phyloP scores from a whole-genome alignment of 805 yeast genomes.

The Yamadazyma endophytica region DNA sequence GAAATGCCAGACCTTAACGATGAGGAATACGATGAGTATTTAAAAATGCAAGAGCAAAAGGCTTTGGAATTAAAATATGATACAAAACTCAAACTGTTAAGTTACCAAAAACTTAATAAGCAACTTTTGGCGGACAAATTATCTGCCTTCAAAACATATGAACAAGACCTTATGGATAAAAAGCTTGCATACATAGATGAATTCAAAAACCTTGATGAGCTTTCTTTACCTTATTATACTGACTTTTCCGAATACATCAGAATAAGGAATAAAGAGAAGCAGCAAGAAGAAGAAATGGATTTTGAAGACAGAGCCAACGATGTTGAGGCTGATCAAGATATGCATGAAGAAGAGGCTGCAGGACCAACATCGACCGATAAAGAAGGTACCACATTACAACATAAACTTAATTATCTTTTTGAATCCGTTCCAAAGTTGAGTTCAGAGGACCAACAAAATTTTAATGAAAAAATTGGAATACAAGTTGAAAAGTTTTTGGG shows the following conservation, averaged over 20 bases:
- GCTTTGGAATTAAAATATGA: constrained; percentile 17
- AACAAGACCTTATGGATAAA: constrained; percentile 31
- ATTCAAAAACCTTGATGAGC: constrained; percentile 17
- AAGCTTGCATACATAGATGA: constrained; percentile 32
- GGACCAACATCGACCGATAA: neutral
- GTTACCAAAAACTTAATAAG: constrained; percentile 15
- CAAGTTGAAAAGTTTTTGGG: constrained; percentile 53
- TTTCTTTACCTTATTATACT: constrained; percentile 23
- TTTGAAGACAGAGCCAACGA: constrained; percentile 29
- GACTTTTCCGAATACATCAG: constrained; percentile 44
- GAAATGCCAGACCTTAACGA: constrained; percentile 22
- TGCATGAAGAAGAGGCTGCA: constrained; percentile 2
- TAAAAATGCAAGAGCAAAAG: constrained; percentile 17
- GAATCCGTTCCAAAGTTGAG: too few relatives aligned
- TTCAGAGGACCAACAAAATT: constrained; percentile 2
- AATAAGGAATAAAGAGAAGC: constrained; percentile 28
- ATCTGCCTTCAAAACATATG: constrained; percentile 27
- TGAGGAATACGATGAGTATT: constrained; percentile 22
- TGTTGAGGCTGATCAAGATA: too few relatives aligned
- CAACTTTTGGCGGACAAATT: constrained; percentile 18
- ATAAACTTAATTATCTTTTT: constrained; percentile 1
- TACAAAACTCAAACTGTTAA: constrained; percentile 17
- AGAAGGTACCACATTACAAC: neutral
- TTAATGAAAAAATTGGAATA: constrained; percentile 35
- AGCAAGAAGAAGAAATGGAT: constrained; percentile 44